Percentiles rank a stretch among this genome's conserved stretches.
These are phyloP conservation scores for Naegleria fowleri DNA, from an alignment of 208 protist genomes.

Conservation along the genomic window DNA sequence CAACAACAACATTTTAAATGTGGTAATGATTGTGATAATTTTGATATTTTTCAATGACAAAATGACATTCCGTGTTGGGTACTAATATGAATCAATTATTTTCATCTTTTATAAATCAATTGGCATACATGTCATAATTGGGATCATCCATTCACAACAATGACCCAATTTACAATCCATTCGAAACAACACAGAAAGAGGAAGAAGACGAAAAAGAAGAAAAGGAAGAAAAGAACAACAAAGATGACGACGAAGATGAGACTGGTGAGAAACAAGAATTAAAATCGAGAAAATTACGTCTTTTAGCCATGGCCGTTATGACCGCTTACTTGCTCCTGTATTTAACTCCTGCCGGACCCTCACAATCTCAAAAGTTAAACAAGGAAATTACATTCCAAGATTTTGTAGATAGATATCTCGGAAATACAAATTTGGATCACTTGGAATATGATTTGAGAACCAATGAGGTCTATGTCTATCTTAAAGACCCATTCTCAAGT, in stretches of 20 bases:
- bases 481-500: background rate
- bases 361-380: background rate
- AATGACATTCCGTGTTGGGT: too few relatives aligned
- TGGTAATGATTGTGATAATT: too few relatives aligned
- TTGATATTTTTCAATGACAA: too few relatives aligned
- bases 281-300: background rate
- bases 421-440: background rate
- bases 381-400: constrained; percentile 4
- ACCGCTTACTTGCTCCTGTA: background rate
- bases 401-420: background rate
- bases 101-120: too few relatives aligned
- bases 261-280: background rate
- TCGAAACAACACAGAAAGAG: too few relatives aligned
- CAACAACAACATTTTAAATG: too few relatives aligned
- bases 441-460: constrained; percentile 7
- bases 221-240: background rate
- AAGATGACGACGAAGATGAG: background rate
- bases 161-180: too few relatives aligned
- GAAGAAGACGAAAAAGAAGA: background rate
- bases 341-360: background rate
- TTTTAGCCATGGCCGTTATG: background rate
- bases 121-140: too few relatives aligned
- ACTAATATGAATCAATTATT: too few relatives aligned
- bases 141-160: background rate
- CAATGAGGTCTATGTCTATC: constrained; percentile 3